Percentiles rank a stretch among this genome's conserved stretches.
phyloP scores from a whole-genome alignment of 805 yeast genomes.

The Ogataea glucozyma region DNA sequence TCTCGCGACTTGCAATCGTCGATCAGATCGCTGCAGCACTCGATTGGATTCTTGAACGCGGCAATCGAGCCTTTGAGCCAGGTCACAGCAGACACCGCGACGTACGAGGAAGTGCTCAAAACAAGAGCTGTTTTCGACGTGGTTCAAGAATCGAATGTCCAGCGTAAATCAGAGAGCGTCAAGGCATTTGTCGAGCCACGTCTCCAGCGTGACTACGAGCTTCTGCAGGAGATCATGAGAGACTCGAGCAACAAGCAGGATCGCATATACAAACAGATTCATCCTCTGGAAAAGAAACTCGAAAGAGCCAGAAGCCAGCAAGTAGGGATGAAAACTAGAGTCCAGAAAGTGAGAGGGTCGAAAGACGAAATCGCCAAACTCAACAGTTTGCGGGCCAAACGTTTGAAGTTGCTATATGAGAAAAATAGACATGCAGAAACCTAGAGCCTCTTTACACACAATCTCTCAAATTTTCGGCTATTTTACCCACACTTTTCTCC shows the following conservation, averaged over 20 bases:
- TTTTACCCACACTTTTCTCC: constrained; percentile 47
- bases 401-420: constrained; percentile 12
- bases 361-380: constrained; percentile 27
- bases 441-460: constrained; percentile 2
- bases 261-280: constrained; percentile 33
- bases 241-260: constrained; percentile 40
- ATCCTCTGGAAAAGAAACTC: constrained; percentile 18
- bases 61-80: constrained; percentile 22
- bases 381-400: constrained; percentile 20
- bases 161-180: constrained; percentile 40
- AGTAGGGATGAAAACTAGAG: constrained; percentile 41
- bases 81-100: constrained; percentile 39
- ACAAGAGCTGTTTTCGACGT: constrained; percentile 51
- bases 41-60: constrained; percentile 18
- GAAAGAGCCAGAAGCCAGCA: constrained; percentile 46
- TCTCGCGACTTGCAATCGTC: constrained; percentile 22
- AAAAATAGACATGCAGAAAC: background rate
- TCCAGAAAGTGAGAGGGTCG: constrained; percentile 28
- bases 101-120: constrained; percentile 42
- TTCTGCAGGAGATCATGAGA: constrained; percentile 32
- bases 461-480: constrained; percentile 25
- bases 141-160: constrained; percentile 49
- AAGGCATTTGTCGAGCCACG: constrained; percentile 44
- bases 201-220: constrained; percentile 34
- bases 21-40: constrained; percentile 19